These are phyloP conservation scores for Penicillium arizonense DNA, from an alignment of 495 filamentous ascomycete species.

Conservation along the genomic window DNA sequence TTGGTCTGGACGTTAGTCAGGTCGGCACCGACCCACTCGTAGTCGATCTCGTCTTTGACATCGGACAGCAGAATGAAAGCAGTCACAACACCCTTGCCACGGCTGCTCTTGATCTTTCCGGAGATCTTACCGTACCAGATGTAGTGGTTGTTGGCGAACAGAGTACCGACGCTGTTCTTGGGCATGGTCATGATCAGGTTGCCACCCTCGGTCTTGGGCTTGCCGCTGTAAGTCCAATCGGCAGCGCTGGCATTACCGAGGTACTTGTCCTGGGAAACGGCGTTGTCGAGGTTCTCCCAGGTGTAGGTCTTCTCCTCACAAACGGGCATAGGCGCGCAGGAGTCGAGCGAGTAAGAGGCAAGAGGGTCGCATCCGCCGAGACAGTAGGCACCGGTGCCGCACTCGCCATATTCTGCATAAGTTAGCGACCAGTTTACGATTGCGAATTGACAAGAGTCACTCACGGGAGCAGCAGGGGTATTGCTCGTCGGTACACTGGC, in stretches of 20 bases:
- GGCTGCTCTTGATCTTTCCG: constrained; percentile 80
- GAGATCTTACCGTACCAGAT: constrained; percentile 97
- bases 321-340: constrained; percentile 82
- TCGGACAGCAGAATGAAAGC: constrained; percentile 94
- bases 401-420: constrained; percentile 82
- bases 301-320: constrained; percentile 74
- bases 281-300: constrained; percentile 61
- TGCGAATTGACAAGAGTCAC: constrained; percentile 33
- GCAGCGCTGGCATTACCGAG: constrained; percentile 74
- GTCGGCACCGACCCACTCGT: constrained; percentile 86
- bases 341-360: constrained; percentile 74
- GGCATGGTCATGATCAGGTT: constrained; percentile 84
- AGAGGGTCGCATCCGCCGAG: constrained; percentile 92
- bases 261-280: constrained; percentile 71
- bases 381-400: constrained; percentile 91
- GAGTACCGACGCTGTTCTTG: constrained; percentile 75
- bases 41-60: constrained; percentile 97
- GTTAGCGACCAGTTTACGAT: constrained; percentile 2
- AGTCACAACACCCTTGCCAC: constrained; percentile 84
- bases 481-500: constrained; percentile 65
- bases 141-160: constrained; percentile 83
- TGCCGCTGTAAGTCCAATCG: constrained; percentile 88
- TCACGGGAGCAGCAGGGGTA: constrained; percentile 91
- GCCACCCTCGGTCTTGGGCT: constrained; percentile 58
- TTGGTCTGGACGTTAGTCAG: constrained; percentile 81